phyloP scores from a whole-genome alignment of 108 stramenopile species.

The Skeletonema costatum region DNA sequence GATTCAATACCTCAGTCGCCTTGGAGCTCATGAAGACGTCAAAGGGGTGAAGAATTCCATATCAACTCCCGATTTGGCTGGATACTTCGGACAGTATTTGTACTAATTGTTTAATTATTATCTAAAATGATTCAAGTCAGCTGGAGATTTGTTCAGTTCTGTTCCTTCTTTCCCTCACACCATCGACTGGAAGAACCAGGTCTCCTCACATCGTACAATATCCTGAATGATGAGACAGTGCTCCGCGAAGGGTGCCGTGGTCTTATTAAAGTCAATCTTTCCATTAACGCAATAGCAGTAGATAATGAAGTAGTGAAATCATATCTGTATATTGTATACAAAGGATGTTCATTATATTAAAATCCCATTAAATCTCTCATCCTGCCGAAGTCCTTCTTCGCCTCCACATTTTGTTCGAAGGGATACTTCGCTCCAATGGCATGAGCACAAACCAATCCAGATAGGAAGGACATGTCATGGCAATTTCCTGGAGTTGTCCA shows the following conservation, averaged over 20 bases:
- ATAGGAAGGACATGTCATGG: slow-evolving; percentile 62
- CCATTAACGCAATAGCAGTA: too few species aligned
- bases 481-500: slow-evolving; percentile 71
- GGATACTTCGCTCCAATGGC: slow-evolving; percentile 61
- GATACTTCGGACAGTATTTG: slow-evolving; percentile 25
- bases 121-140: background rate
- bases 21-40: slow-evolving; percentile 71
- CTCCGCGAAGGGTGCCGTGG: too few species aligned
- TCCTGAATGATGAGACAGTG: too few species aligned
- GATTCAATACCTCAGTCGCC: slow-evolving; percentile 67
- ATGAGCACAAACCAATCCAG: slow-evolving; percentile 57
- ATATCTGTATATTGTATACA: background rate
- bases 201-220: too few species aligned
- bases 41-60: slow-evolving; percentile 35
- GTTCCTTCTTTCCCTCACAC: too few species aligned
- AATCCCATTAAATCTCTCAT: slow-evolving; percentile 63
- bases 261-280: too few species aligned
- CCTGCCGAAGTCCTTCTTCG: slow-evolving; percentile 56
- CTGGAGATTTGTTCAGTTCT: background rate
- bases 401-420: slow-evolving; percentile 46
- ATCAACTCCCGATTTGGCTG: slow-evolving; percentile 40
- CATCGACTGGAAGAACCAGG: too few species aligned
- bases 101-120: background rate
- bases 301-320: background rate
- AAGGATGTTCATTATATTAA: slow-evolving; percentile 9